These are phyloP conservation scores for Gamarada debralockiae DNA, from an alignment of 495 filamentous ascomycete species.

Conservation along the genomic window DNA sequence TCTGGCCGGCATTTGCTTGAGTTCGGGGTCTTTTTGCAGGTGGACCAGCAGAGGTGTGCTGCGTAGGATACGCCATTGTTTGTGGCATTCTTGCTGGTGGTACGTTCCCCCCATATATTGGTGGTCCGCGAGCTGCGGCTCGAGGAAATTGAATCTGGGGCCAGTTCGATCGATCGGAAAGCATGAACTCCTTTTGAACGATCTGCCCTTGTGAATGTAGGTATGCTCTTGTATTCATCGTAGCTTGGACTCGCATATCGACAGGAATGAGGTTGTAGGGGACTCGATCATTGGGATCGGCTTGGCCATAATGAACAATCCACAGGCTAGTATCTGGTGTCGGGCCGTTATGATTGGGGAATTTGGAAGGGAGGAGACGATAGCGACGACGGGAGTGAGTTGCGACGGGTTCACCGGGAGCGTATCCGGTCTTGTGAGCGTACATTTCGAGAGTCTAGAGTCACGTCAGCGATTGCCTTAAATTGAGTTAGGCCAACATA, in stretches of 20 bases:
- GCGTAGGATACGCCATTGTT: constrained; percentile 48
- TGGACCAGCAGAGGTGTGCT: constrained; percentile 35
- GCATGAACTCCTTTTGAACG: constrained; percentile 87
- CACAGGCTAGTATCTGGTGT: constrained; percentile 77
- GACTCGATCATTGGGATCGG: constrained; percentile 67
- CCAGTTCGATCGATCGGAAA: constrained; percentile 85
- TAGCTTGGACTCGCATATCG: constrained; percentile 51
- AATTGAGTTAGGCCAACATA: constrained; percentile 37
- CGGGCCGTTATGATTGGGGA: constrained; percentile 52
- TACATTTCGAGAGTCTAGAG: constrained; percentile 70
- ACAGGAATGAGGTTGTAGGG: constrained; percentile 60
- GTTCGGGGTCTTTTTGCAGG: constrained; percentile 41
- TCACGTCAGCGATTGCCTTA: constrained; percentile 4
- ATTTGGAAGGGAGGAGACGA: constrained; percentile 65
- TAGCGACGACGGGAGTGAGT: constrained; percentile 78
- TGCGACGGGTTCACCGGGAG: constrained; percentile 63
- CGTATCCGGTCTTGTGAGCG: constrained; percentile 73
- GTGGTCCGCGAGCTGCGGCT: constrained; percentile 33
- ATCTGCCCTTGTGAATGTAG: constrained; percentile 78
- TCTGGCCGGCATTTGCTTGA: constrained; percentile 22
- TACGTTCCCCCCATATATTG: constrained; percentile 19
- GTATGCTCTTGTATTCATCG: constrained; percentile 60
- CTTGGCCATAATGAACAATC: constrained; percentile 87
- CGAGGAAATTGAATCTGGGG: constrained; percentile 72
- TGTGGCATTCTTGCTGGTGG: constrained; percentile 38